phyloP scores from a whole-genome alignment of 345 rosid genomes.

The Ceriops zippeliana region DNA sequence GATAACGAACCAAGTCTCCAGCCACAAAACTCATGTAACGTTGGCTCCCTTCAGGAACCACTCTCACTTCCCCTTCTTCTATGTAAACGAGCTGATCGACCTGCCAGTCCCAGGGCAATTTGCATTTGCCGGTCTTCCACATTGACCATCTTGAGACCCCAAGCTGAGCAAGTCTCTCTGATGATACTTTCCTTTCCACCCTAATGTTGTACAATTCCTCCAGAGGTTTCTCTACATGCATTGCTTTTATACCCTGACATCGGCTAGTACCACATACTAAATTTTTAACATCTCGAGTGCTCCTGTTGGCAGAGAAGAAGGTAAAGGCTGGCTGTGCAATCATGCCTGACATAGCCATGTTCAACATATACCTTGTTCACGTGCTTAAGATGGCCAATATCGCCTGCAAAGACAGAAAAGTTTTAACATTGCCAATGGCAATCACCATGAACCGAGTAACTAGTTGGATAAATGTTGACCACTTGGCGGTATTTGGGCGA shows the following conservation, averaged over 20 bases:
- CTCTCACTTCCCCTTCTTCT: slow-evolving; percentile 96
- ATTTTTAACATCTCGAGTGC: slow-evolving; percentile 13
- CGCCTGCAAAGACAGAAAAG: neutral
- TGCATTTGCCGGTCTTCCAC: slow-evolving; percentile 86
- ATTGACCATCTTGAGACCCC: slow-evolving; percentile 79
- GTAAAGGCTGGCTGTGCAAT: slow-evolving; percentile 31
- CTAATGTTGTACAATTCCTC: slow-evolving; percentile 78
- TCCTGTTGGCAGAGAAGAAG: slow-evolving; percentile 24
- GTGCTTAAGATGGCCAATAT: slow-evolving; percentile 3
- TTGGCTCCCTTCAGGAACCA: slow-evolving; percentile 82
- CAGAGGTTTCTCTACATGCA: slow-evolving; percentile 59
- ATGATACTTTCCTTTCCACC: slow-evolving; percentile 65
- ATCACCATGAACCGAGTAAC: neutral
- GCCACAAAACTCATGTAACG: slow-evolving; percentile 73
- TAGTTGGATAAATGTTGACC: no score
- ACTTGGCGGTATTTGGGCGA: no score
- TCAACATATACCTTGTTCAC: slow-evolving; percentile 5
- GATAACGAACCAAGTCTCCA: slow-evolving; percentile 86
- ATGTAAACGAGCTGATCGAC: slow-evolving; percentile 91
- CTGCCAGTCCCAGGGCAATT: slow-evolving; percentile 92
- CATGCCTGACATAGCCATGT: slow-evolving; percentile 41
- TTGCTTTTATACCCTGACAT: slow-evolving; percentile 39
- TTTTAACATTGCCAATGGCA: neutral
- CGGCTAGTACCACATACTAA: slow-evolving; percentile 11
- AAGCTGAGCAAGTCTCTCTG: slow-evolving; percentile 53